phyloP scores from a whole-genome alignment of 2,329 filamentous ascomycete genomes.

The Massarina eburnea region DNA sequence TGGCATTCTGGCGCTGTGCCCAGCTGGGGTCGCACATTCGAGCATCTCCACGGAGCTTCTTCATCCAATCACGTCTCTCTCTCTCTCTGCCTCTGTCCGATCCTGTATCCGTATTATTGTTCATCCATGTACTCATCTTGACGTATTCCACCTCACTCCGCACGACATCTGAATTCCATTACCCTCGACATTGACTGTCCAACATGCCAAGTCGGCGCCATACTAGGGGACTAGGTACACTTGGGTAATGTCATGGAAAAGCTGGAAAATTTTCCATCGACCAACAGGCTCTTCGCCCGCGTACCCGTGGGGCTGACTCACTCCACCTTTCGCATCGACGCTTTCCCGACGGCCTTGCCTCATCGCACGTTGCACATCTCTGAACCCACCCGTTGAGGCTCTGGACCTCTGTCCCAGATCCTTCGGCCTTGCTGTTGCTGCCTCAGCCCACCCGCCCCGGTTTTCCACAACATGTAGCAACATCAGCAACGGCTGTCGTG shows the following conservation, averaged over 20 bases:
- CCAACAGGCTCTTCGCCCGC: constrained; percentile 16
- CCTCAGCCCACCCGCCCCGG: constrained; percentile 9
- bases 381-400: constrained; percentile 31
- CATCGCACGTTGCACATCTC: constrained; percentile 21
- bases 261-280: constrained; percentile 19
- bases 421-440: constrained; percentile 18
- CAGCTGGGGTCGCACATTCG: constrained; percentile 15
- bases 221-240: too few species aligned
- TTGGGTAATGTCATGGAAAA: constrained; percentile 35
- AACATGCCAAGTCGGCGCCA: not conserved
- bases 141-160: constrained; percentile 6
- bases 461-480: constrained; percentile 5
- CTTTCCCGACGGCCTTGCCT: constrained; percentile 13
- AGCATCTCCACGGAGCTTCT: constrained; percentile 36
- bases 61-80: constrained; percentile 1
- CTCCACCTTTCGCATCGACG: constrained; percentile 19
- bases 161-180: not conserved
- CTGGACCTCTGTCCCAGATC: constrained; percentile 25
- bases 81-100: constrained; percentile 2
- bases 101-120: constrained; percentile 11
- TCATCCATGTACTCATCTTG: constrained; percentile 9
- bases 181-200: not conserved
- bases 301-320: constrained; percentile 18
- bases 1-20: constrained; percentile 14
- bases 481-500: constrained; percentile 4